phyloP scores from a whole-genome alignment of 164 flowering plant species.

The Buxus sempervirens region DNA sequence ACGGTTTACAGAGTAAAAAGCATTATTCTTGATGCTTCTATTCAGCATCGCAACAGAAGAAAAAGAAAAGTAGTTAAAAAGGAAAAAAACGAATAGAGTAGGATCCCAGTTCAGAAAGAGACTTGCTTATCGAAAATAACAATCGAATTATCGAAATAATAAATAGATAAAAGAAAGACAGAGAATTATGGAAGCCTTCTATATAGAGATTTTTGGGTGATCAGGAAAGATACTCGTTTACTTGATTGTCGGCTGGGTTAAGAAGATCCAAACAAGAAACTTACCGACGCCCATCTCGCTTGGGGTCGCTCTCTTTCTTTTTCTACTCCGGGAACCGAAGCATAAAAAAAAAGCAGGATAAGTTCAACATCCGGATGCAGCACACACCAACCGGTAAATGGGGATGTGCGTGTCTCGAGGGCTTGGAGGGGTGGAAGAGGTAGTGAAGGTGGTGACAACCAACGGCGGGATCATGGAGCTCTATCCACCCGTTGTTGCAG shows the following conservation, averaged over 20 bases:
- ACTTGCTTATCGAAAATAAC: too few relatives aligned
- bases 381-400: conserved; percentile 22
- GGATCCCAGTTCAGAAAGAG: background rate
- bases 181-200: too few relatives aligned
- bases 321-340: conserved; percentile 4
- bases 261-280: conserved; percentile 19
- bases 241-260: background rate
- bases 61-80: background rate
- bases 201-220: too few relatives aligned
- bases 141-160: too few relatives aligned
- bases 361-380: background rate
- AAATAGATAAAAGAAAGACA: too few relatives aligned
- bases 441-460: conserved; percentile 55
- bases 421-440: conserved; percentile 21
- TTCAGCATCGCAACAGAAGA: background rate
- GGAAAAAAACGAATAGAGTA: background rate
- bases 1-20: background rate
- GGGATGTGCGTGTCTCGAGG: conserved; percentile 74
- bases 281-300: conserved; percentile 27
- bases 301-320: background rate
- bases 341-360: background rate
- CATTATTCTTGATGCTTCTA: background rate
- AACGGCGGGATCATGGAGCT: conserved; percentile 90
- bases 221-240: too few relatives aligned
- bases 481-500: conserved; percentile 50